Conservation (phyloP, 2,329 filamentous ascomycete genomes). For the Claviceps sp. region DNA sequence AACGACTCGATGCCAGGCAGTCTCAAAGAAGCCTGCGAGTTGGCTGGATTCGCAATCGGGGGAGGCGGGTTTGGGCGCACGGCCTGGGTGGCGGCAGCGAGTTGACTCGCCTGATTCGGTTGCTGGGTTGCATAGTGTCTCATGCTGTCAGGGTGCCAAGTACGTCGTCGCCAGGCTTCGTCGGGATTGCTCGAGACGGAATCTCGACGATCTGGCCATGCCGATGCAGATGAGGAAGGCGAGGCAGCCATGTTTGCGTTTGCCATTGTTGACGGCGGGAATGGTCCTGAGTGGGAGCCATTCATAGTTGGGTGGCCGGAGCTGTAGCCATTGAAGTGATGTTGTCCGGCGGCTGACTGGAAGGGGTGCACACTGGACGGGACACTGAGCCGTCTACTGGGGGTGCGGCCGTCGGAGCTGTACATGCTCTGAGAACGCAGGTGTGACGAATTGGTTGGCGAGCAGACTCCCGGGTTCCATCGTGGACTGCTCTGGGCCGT, state of each 20-base stretch:
- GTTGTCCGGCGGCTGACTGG: constrained; percentile 45
- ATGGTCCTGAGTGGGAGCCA: constrained; percentile 39
- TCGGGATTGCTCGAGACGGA: constrained; percentile 50
- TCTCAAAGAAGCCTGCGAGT: constrained; percentile 47
- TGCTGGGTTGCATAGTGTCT: constrained; percentile 45
- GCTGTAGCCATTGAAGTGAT: constrained; percentile 36
- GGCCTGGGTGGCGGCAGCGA: constrained; percentile 62
- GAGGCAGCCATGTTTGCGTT: constrained; percentile 48
- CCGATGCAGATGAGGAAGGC: constrained; percentile 51
- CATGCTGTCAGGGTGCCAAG: constrained; percentile 79
- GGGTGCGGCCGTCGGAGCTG: constrained; percentile 45
- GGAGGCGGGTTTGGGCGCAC: constrained; percentile 41
- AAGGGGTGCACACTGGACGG: constrained; percentile 66
- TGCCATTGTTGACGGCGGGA: constrained; percentile 28
- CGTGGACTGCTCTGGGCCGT: constrained; percentile 64
- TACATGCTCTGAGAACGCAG: constrained; percentile 64
- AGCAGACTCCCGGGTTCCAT: constrained; percentile 54
- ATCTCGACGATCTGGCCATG: constrained; percentile 48
- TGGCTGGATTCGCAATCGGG: constrained; percentile 31
- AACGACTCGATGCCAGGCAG: constrained; percentile 90
- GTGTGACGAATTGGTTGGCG: constrained; percentile 58
- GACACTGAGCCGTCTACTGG: constrained; percentile 67
- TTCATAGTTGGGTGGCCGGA: constrained; percentile 34
- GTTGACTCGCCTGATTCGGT: constrained; percentile 48
- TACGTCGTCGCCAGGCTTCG: constrained; percentile 68